Base-by-base conservation (phyloP, 768 basidiomycete species). In the Russula sp. region DNA sequence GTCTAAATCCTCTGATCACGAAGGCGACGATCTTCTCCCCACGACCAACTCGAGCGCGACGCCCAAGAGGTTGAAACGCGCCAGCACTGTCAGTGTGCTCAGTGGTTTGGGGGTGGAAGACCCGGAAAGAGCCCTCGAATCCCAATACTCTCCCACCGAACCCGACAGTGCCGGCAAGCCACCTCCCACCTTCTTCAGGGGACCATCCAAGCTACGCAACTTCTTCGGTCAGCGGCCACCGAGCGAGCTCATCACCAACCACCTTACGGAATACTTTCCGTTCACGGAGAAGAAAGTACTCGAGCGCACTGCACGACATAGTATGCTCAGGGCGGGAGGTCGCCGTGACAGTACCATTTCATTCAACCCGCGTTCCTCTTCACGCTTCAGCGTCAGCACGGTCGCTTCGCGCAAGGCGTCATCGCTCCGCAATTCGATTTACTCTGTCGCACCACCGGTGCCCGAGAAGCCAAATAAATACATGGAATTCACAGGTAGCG, bases 191-290 rank as follows among this genome's bases (percentile, higher is more conserved):
- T 48, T 69, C 53, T 37, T 59, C 55, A 83, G 83, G 68, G 77
- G 80, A 9, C 83, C 86, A 4, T 82, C 83, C 22, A 94, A 92
- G 70, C 73, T 94, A 52, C 90, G 90, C 74, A 94, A 94, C 79
- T 99, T 98, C 80, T 96, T 98, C 69, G 97, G 96, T 16, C 97
- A 98, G 70, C 89, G 97, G 45, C 97, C 97, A 0, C 95, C 97
- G 0, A 93, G 90, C 75, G 97, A 98, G 74, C 85, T 98, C 66
- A 98, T 98, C 77, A 91, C 95, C 31, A 96, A 80, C 7, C 95
- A 98, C 71, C 75, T 98, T 55, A 86, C 89, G 20, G 95, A 97
- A 64, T 99, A 89, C 78, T 99, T 99, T 84, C 97, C 97, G 1
- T 82, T 83, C 66, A 87, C 93, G 4, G 94, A 97, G 79, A 92